phyloP scores from a whole-genome alignment of 176 grass and related monocot species.

The Oryza punctata region DNA sequence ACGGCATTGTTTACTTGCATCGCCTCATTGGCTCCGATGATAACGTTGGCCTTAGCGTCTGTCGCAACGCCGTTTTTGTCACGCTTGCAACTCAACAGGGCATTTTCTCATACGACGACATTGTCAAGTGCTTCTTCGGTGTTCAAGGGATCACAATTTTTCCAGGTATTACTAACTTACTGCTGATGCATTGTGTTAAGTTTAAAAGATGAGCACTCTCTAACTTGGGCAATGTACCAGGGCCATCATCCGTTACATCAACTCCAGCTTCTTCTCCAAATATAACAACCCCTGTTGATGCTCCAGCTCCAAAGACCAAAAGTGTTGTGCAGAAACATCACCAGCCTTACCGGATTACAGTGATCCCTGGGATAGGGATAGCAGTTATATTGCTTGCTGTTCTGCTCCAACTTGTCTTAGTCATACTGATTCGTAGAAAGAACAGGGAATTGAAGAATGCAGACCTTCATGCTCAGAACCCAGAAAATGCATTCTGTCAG shows the following conservation, averaged over 20 bases:
- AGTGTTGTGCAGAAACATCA: slow-evolving; percentile 43
- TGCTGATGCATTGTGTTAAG: slow-evolving; percentile 3
- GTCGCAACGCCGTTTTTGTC: slow-evolving; percentile 84
- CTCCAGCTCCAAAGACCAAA: slow-evolving; percentile 51
- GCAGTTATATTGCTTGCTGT: slow-evolving; percentile 73
- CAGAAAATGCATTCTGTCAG: slow-evolving; percentile 56
- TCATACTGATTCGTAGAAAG: slow-evolving; percentile 84
- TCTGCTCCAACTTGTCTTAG: slow-evolving; percentile 64
- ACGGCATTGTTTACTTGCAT: slow-evolving; percentile 81
- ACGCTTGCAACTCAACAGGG: slow-evolving; percentile 75
- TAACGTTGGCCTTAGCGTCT: slow-evolving; percentile 84
- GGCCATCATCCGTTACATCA: slow-evolving; percentile 51
- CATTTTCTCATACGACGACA: slow-evolving; percentile 60
- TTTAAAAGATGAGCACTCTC: background rate
- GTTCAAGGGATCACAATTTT: slow-evolving; percentile 75
- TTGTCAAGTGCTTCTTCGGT: slow-evolving; percentile 92
- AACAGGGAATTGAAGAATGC: slow-evolving; percentile 67
- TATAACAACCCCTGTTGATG: slow-evolving; percentile 39
- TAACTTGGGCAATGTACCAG: slow-evolving; percentile 39
- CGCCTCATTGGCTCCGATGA: slow-evolving; percentile 74
- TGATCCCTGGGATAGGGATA: slow-evolving; percentile 93
- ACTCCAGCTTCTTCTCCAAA: slow-evolving; percentile 67
- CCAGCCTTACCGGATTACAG: slow-evolving; percentile 57
- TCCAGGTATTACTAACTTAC: slow-evolving; percentile 50
- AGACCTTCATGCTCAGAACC: slow-evolving; percentile 47